Base-by-base conservation (phyloP, 768 basidiomycete genomes). In the Hygrophorus russula region DNA sequence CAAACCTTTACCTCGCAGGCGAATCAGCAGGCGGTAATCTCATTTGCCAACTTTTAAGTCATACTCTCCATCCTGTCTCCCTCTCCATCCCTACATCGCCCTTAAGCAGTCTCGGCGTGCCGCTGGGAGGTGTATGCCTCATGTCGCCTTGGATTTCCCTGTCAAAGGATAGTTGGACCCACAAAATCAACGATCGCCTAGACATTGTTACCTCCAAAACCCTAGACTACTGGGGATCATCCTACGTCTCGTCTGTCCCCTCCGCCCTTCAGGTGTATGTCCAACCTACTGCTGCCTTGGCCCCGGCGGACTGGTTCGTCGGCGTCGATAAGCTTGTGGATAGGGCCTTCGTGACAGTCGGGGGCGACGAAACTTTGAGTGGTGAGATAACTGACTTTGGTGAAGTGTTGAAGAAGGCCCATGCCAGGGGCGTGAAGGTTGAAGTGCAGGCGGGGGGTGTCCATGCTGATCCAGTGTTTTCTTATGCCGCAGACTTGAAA, bases 11-110 rank as follows among this genome's bases (percentile, higher is more conserved):
- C 36, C 43, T 68, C 10, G 58, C 56, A 5, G 64, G 64, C 17
- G 67, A 68, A 49, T 68, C 67, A 8, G 68, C 68, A 8, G 68
- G 68, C 9, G 65, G 51, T 0, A 60, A 61, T 36, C 56, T 68
- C 19, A 50, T 61, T 24, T 51, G 65, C 20, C 61, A 64, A 45
- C 45, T 66, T 32, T 33, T 69, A 18, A 62, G 62, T 2, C 61
- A 66, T 41, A 49, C 64, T 19, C 52, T 67, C 2, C 66, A 66
- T 37, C 67, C 68, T 2, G 43, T 62, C 6, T 43, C 53, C 3
- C 50, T 43, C 20, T 44, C 65, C 8, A 57, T 59, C 2, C 49
- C 46, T 19, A 29, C 65, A 13, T 37, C 46, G 2, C 33, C 33
- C 33, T 10, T 34, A 34, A 3, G 13, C 9, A 15, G 33, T 34